Conservation (phyloP, 306 rosid genomes). For the Acmispon strigosus region DNA sequence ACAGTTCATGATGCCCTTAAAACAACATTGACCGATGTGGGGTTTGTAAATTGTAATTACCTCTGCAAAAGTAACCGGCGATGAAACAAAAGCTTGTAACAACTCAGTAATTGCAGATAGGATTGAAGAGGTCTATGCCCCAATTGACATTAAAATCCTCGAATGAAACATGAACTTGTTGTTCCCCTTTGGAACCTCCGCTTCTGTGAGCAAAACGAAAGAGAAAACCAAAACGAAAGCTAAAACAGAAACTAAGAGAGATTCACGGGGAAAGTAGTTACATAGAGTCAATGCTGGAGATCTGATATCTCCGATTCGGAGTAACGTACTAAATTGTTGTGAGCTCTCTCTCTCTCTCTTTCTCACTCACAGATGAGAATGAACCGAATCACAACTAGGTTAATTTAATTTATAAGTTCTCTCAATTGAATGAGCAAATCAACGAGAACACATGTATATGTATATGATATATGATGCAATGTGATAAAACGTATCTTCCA, state of each 20-base stretch:
- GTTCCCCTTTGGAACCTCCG: constrained; percentile 19
- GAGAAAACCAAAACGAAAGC: background rate
- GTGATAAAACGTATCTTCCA: too few species aligned
- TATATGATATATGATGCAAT: too few species aligned
- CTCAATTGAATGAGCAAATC: background rate
- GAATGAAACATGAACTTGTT: background rate
- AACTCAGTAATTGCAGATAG: constrained; percentile 16
- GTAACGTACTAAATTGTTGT: background rate
- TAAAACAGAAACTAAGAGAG: constrained; percentile 22
- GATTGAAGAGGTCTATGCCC: background rate
- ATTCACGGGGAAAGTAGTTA: constrained; percentile 22
- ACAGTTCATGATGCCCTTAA: too few species aligned
- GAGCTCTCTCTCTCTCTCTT: background rate
- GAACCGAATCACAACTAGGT: constrained; percentile 7
- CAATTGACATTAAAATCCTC: background rate
- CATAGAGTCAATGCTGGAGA: constrained; percentile 34
- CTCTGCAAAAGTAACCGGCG: constrained; percentile 11
- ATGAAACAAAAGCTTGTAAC: constrained; percentile 2
- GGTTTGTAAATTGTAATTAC: constrained; percentile 11
- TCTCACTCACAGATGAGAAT: background rate
- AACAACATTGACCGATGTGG: background rate
- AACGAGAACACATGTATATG: background rate
- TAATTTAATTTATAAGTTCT: background rate
- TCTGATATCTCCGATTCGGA: constrained; percentile 2
- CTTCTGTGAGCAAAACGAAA: background rate